These are phyloP conservation scores for Diaporthe sp. DNA, from an alignment of 2,329 filamentous ascomycete genomes.

Conservation along the genomic window DNA sequence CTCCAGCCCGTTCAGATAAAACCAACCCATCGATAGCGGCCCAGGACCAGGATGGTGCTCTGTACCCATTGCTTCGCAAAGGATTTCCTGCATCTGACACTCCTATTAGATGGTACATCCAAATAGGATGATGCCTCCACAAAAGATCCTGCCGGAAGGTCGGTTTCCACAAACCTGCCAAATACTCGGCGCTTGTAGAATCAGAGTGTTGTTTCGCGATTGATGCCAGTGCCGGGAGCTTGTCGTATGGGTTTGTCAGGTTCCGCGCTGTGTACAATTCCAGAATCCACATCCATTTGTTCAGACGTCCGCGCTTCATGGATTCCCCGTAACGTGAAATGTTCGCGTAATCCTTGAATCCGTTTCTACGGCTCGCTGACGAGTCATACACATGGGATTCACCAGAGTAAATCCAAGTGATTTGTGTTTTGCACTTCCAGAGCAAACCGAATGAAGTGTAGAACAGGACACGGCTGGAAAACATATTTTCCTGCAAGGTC, in stretches of 20 bases:
- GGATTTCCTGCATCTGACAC: background rate
- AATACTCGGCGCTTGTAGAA: background rate
- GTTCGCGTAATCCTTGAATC: background rate
- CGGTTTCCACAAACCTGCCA: background rate
- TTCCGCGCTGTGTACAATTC: background rate
- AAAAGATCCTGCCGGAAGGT: background rate
- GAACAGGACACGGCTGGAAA: background rate
- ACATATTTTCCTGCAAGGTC: background rate
- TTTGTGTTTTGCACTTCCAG: background rate
- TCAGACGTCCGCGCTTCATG: no score
- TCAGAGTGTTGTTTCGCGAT: background rate
- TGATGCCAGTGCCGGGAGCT: background rate
- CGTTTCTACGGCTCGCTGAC: no score
- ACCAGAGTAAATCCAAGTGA: background rate
- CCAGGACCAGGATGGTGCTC: background rate
- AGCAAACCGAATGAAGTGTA: background rate
- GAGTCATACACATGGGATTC: no score
- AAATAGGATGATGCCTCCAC: background rate
- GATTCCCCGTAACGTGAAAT: no score
- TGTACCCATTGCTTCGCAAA: background rate
- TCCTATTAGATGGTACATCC: background rate
- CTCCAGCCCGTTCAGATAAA: no score
- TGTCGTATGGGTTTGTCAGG: conserved; percentile 2
- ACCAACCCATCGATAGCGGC: background rate
- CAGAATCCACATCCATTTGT: no score